phyloP scores from a whole-genome alignment of 2,329 filamentous ascomycete species.

The Aureobasidium sp. region DNA sequence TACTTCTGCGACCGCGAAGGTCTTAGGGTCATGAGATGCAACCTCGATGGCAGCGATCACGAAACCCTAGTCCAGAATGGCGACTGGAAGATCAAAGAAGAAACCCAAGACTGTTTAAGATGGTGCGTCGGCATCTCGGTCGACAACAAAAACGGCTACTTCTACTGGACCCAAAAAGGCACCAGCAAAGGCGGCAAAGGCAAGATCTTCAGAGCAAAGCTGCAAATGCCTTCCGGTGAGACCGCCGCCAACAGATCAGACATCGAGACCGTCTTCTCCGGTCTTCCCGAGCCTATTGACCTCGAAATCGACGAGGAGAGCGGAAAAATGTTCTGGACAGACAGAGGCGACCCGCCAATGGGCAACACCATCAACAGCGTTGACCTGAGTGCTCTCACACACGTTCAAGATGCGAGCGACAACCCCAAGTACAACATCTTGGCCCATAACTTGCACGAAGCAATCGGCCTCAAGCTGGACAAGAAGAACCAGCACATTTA shows the following conservation, averaged over 20 bases:
- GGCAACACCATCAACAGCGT: conserved; percentile 46
- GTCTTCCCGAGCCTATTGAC: conserved; percentile 49
- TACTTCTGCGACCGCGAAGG: conserved; percentile 40
- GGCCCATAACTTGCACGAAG: conserved; percentile 34
- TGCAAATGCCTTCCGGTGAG: conserved; percentile 30
- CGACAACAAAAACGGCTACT: conserved; percentile 29
- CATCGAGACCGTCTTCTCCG: conserved; percentile 34
- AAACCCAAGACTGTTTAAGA: conserved; percentile 21
- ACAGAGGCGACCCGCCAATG: conserved; percentile 46
- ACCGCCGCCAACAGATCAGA: conserved; percentile 31
- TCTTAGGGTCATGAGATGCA: conserved; percentile 27
- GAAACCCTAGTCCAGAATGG: conserved; percentile 33
- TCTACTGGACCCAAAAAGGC: conserved; percentile 55
- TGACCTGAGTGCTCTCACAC: not conserved
- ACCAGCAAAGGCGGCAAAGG: conserved; percentile 42
- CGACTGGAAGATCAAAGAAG: conserved; percentile 27
- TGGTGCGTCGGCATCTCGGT: conserved; percentile 52
- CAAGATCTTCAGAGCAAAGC: conserved; percentile 43
- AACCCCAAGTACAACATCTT: conserved; percentile 15
- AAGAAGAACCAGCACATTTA: conserved; percentile 28
- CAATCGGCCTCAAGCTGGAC: conserved; percentile 39
- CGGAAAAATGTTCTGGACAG: conserved; percentile 50
- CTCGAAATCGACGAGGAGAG: conserved; percentile 43
- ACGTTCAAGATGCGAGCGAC: not conserved
- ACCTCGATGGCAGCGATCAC: conserved; percentile 27